Percentiles rank a stretch among this genome's conserved stretches.
These are phyloP conservation scores for Primulina eburnea DNA, from an alignment of 257 asterid species.

Conservation along the genomic window DNA sequence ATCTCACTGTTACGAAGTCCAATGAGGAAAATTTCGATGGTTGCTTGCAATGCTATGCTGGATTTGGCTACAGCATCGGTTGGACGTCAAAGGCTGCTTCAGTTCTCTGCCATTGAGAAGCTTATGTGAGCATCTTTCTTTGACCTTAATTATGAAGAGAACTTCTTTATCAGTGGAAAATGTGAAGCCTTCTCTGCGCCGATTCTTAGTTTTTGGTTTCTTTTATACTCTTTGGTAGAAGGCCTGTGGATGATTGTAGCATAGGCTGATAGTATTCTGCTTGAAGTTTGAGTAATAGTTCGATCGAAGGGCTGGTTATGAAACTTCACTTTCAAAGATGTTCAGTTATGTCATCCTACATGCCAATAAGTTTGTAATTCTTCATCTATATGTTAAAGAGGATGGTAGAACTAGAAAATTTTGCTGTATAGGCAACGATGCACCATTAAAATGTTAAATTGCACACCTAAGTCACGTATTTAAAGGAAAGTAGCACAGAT, in stretches of 20 bases:
- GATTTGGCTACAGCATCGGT: slow-evolving; percentile 60
- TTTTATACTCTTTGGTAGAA: background rate
- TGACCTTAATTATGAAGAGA: background rate
- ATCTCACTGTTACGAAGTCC: slow-evolving; percentile 41
- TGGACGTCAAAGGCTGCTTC: slow-evolving; percentile 54
- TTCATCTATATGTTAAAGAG: background rate
- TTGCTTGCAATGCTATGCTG: slow-evolving; percentile 67
- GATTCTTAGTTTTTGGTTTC: slow-evolving; percentile 21
- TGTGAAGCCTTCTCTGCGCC: background rate
- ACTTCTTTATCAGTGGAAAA: background rate
- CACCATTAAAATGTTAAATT: background rate
- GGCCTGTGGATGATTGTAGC: background rate
- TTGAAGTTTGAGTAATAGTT: background rate
- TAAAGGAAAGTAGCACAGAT: background rate
- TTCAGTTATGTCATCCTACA: too few species aligned
- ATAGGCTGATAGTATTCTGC: background rate
- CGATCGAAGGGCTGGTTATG: background rate
- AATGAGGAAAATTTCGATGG: slow-evolving; percentile 37
- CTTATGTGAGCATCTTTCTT: slow-evolving; percentile 53
- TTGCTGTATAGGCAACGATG: background rate
- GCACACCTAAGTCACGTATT: background rate
- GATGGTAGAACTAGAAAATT: background rate
- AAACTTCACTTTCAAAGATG: background rate
- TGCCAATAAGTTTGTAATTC: too few species aligned
- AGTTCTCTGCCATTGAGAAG: slow-evolving; percentile 43